Conservation (phyloP, 306 rosid species). For the Gastrolobium bilobum region DNA sequence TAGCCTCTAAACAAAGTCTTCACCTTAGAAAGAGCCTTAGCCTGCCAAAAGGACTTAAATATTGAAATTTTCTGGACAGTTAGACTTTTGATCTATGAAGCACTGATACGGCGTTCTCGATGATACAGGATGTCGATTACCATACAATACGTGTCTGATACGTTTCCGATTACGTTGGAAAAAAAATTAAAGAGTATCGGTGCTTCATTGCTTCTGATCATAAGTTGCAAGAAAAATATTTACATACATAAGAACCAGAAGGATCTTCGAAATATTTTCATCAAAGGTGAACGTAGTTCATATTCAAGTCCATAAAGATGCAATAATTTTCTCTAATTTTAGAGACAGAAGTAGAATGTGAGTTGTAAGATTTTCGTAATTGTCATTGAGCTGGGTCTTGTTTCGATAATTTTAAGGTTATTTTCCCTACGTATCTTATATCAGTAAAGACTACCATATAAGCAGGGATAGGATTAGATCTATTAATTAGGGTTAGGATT, state of each 20-base stretch:
- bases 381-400: neutral
- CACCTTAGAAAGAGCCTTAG: neutral
- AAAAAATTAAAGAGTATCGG: too few species aligned
- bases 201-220: too few species aligned
- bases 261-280: neutral
- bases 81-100: conserved; percentile 10
- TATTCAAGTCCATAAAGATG: conserved; percentile 2
- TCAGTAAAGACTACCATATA: neutral
- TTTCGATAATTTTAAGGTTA: neutral
- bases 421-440: neutral
- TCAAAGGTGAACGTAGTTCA: neutral
- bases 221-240: conserved; percentile 27
- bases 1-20: conserved; percentile 1
- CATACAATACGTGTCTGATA: too few species aligned
- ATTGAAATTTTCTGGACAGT: neutral
- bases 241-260: conserved; percentile 25
- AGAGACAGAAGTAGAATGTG: neutral
- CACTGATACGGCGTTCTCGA: too few species aligned
- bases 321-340: neutral
- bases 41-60: neutral
- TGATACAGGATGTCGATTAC: too few species aligned
- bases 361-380: neutral
- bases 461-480: neutral
- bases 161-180: too few species aligned
- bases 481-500: neutral